These are phyloP conservation scores for Acacia crassicarpa DNA, from an alignment of 306 rosid genomes.

Conservation along the genomic window DNA sequence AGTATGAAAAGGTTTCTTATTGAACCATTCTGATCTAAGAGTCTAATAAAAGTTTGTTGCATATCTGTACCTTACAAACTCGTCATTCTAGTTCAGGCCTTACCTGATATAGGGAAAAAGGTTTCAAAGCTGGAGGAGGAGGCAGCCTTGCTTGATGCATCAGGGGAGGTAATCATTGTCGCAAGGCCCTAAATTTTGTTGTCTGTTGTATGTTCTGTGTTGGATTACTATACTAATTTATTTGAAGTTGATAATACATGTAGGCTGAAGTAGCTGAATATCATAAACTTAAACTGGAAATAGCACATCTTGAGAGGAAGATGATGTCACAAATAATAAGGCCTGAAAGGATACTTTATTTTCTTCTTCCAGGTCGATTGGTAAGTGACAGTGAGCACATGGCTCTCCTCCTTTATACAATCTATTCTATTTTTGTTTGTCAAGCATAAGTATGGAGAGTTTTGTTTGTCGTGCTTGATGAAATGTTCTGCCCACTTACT, in stretches of 20 bases:
- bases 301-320: slow-evolving; percentile 84
- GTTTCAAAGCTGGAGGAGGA: slow-evolving; percentile 85
- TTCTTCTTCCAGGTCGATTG: slow-evolving; percentile 96
- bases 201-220: slow-evolving; percentile 18
- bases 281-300: slow-evolving; percentile 82
- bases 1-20: slow-evolving; percentile 85
- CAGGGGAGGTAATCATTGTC: slow-evolving; percentile 75
- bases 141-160: slow-evolving; percentile 80
- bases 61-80: slow-evolving; percentile 19
- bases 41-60: slow-evolving; percentile 23
- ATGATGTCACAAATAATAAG: slow-evolving; percentile 89
- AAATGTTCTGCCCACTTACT: not conserved
- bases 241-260: slow-evolving; percentile 21
- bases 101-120: slow-evolving; percentile 85
- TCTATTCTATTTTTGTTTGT: not conserved
- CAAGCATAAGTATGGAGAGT: slow-evolving; percentile 9
- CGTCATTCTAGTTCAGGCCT: slow-evolving; percentile 54
- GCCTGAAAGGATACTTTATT: slow-evolving; percentile 84
- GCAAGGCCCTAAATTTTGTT: slow-evolving; percentile 1
- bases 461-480: not conserved
- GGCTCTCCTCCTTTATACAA: not conserved
- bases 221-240: slow-evolving; percentile 3
- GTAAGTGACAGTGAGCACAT: slow-evolving; percentile 46
- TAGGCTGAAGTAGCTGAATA: slow-evolving; percentile 91
- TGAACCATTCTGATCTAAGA: slow-evolving; percentile 23